Percentiles rank a stretch among this genome's conserved stretches.
phyloP scores from a whole-genome alignment of 352 stramenopile genomes.

The Hyaloperonospora brassicae region DNA sequence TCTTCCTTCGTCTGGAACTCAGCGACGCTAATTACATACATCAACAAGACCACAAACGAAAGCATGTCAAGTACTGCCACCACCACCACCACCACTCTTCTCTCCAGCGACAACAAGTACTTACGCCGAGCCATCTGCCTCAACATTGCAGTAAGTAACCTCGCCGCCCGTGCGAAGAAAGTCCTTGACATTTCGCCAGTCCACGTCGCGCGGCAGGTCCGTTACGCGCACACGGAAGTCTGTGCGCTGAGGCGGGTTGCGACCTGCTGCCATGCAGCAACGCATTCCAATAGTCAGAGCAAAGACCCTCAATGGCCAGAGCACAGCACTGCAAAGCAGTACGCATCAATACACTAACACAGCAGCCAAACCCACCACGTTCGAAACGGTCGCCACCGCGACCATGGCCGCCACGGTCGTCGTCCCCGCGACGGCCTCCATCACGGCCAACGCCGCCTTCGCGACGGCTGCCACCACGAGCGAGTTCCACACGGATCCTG shows the following conservation, averaged over 20 bases:
- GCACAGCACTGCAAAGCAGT: too few species aligned
- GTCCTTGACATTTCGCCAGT: slow-evolving; percentile 86
- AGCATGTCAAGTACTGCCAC: not conserved
- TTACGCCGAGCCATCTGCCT: slow-evolving; percentile 76
- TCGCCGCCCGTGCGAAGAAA: slow-evolving; percentile 76
- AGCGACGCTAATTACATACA: slow-evolving; percentile 41
- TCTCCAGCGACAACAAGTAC: slow-evolving; percentile 11
- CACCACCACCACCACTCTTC: not conserved
- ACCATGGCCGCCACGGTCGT: slow-evolving; percentile 25
- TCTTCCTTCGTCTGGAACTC: slow-evolving; percentile 79
- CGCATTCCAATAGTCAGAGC: too few species aligned
- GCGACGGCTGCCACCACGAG: slow-evolving; percentile 62
- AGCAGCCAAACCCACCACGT: slow-evolving; percentile 35
- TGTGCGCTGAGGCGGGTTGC: slow-evolving; percentile 66
- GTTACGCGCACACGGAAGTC: slow-evolving; percentile 73
- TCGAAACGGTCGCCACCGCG: slow-evolving; percentile 48
- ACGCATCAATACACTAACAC: not conserved
- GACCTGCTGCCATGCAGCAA: slow-evolving; percentile 17
- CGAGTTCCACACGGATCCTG: slow-evolving; percentile 77
- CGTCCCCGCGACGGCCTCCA: slow-evolving; percentile 26
- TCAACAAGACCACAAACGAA: not conserved
- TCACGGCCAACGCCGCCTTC: slow-evolving; percentile 39
- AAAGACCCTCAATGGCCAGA: too few species aligned
- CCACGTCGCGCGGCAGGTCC: slow-evolving; percentile 63
- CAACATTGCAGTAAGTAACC: slow-evolving; percentile 81